Base-by-base conservation (phyloP, 129 eudicot genomes). In the Tagetes erecta region DNA sequence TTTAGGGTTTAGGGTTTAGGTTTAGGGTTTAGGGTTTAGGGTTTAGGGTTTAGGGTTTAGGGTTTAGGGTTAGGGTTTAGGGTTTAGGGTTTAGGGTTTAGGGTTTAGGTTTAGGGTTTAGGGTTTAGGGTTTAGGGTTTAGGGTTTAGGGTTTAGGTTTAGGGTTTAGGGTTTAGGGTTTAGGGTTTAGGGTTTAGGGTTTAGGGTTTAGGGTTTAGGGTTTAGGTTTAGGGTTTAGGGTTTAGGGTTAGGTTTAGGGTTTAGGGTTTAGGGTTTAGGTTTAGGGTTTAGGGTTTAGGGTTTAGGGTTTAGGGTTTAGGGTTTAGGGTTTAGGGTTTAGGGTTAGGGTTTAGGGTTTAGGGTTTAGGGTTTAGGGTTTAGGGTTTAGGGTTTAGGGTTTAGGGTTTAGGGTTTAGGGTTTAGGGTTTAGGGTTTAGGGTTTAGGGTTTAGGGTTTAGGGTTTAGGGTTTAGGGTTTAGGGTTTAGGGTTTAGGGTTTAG, bases 381-480 rank as follows among this genome's bases (percentile, higher is more conserved):
- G 6, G 81, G 81, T 51, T 68, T 68, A 13, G 30, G 81, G 81
- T 60, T 77, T 77, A 11, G 33, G 81, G 81, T 49, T 68, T 53
- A 27, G 40, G 81, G 81, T 39, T 68, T 55, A 37, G 39, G 81
- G 81, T 68, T 76, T 76, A n/a, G n/a, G n/a, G 74, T 53, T 55
- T 53, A 51, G 80, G 80, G 45, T 67, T 67, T 3, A 20, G 68
- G 74, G 13, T 67, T 67, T 35, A 38, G 67, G 74, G 70, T 39
- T 53, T 20, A 56, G 70, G 76, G 68, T 39, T 70, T 46, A 35
- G 70, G 76, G 77, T 69, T 78, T 35, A 35, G 31, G 71, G 66
- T 39, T 53, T 20, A 56, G 70, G 76, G 68, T 39, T 70, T 46
- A 60, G 76, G 77, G 58, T 78, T 35, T 11, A 2, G 71, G 72